phyloP scores from a whole-genome alignment of 495 filamentous ascomycete genomes.

The Apiosordaria backusii region DNA sequence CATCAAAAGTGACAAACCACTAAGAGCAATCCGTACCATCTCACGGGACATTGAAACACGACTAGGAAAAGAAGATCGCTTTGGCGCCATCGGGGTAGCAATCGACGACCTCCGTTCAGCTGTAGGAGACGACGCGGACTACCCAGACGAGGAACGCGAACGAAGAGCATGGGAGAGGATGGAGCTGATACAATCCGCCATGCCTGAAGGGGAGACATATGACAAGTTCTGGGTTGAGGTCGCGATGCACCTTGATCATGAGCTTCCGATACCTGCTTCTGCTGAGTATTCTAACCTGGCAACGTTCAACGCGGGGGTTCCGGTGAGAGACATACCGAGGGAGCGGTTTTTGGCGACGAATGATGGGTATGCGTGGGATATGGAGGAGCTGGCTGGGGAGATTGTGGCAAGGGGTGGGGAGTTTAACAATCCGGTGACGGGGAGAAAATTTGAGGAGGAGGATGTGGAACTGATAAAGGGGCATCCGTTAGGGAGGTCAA shows the following conservation, averaged over 20 bases:
- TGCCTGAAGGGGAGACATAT: not conserved
- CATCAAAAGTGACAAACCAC: not conserved
- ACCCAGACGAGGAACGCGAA: not conserved
- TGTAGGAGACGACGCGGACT: not conserved
- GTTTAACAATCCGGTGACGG: conserved; percentile 1
- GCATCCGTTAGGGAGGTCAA: conserved; percentile 7
- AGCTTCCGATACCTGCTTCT: not conserved
- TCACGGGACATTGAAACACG: not conserved
- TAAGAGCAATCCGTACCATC: not conserved
- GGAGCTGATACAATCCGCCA: not conserved
- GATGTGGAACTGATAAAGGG: not conserved
- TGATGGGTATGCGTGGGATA: conserved; percentile 2
- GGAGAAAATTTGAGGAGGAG: not conserved
- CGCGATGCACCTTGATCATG: conserved; percentile 5
- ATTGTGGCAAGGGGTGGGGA: not conserved
- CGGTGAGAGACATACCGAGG: not conserved
- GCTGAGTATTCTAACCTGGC: not conserved
- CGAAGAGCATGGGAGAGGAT: not conserved
- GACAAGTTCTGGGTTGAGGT: not conserved
- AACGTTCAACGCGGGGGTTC: not conserved
- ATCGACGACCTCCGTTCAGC: not conserved
- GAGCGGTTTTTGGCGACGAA: conserved; percentile 1
- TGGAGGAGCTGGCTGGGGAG: conserved; percentile 2
- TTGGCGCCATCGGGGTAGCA: not conserved
- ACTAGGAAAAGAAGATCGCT: not conserved